Base-by-base conservation (phyloP, 2,329 filamentous ascomycete genomes). In the Colletotrichum scovillei region DNA sequence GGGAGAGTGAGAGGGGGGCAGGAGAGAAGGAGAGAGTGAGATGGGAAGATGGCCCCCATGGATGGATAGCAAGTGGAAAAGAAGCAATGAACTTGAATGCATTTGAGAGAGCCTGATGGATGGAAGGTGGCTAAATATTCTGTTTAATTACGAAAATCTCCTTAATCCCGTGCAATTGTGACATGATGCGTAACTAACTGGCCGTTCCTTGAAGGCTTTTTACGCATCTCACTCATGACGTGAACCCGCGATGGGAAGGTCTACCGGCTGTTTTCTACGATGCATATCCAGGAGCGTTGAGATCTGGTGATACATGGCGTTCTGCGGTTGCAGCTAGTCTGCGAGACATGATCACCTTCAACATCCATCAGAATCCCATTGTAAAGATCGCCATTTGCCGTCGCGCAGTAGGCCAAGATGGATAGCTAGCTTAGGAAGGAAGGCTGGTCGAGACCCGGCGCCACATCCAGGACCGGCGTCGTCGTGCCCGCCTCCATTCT, bases 111-210 rank as follows among this genome's bases (percentile, higher is more conserved):
- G 66, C 53, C 49, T 42, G 65, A 68, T 60, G 63, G 72, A 72
- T 57, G 68, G 62, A 69, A 65, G 72, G 74, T 59, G 74, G 74
- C 59, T 69, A 57, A 62, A 75, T 75, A 75, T 70, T 69, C 63
- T 74, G 72, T 75, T 73, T 75, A 75, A 75, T 75, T 72, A 75
- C 66, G 74, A 75, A 73, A 75, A 66, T 75, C 56, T 73, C 70
- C 60, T 73, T 70, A 62, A 62, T 65, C 22, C 60, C 35, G n/a
- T 46, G 60, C 24, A 46, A 12, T 49, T 19, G 46, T 57, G 56
- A 35, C 7, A 22, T 5, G 5, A 46, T 24, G 35, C 22, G 32
- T 28, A 42, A 1, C 26, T 5, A 1, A 38, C 16, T 11, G n/a
- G 9, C 32, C 22, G 30, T 65, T 55, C 22, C 38, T 8, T 5